A percentile compares a stretch with the other conserved stretches of the same genome.
These are phyloP conservation scores for Pterocarpus macrocarpus DNA, from an alignment of 306 rosid genomes.

Conservation along the genomic window DNA sequence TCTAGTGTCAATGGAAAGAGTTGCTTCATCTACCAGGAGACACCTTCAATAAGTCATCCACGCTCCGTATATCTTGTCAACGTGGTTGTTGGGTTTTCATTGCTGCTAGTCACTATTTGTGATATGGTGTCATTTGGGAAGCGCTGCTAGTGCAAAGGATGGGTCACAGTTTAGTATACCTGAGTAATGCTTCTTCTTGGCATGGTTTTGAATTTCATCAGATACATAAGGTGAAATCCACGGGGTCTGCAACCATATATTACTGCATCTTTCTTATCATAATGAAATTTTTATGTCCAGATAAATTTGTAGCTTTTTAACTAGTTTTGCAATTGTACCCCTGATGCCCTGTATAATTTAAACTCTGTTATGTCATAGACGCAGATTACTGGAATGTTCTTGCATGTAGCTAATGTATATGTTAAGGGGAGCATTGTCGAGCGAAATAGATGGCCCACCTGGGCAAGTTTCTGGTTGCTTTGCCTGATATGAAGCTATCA, in stretches of 20 bases:
- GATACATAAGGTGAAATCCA: not conserved
- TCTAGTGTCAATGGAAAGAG: too few relatives aligned
- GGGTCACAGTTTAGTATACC: not conserved
- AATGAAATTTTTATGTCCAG: not conserved
- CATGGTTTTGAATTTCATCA: not conserved
- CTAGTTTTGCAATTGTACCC: not conserved
- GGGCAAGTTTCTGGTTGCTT: too few relatives aligned
- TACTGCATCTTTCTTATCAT: not conserved
- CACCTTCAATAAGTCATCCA: slow-evolving; percentile 27
- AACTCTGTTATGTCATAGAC: not conserved
- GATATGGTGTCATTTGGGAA: slow-evolving; percentile 38
- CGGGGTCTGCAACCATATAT: not conserved
- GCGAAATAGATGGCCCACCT: too few relatives aligned
- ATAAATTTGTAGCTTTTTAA: not conserved
- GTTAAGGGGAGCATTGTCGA: not conserved
- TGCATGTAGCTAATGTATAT: not conserved
- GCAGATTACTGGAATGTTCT: not conserved
- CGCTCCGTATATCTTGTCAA: slow-evolving; percentile 36
- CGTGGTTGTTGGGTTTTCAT: slow-evolving; percentile 12
- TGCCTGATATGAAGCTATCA: too few relatives aligned
- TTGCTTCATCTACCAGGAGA: slow-evolving; percentile 28
- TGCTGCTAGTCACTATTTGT: slow-evolving; percentile 39
- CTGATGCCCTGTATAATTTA: not conserved
- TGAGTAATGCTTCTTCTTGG: not conserved
- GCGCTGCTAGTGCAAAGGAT: slow-evolving; percentile 24